Conservation (phyloP, 345 rosid species). For the Pistacia integerrima region DNA sequence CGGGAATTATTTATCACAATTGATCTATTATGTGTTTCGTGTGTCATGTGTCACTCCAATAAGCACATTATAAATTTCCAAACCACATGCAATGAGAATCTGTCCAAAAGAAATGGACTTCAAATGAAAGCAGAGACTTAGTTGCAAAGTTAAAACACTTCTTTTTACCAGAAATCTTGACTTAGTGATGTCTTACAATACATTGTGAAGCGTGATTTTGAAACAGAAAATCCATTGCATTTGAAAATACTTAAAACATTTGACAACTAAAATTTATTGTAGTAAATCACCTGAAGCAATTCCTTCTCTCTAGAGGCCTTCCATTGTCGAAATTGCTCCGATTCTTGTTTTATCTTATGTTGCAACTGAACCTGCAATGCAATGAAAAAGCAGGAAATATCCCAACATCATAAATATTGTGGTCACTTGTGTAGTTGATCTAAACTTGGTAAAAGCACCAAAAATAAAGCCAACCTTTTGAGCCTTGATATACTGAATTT, state of each 20-base stretch:
- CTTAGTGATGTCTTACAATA: not conserved
- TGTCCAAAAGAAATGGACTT: not conserved
- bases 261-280: too few species aligned
- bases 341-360: constrained; percentile 77
- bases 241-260: too few species aligned
- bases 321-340: constrained; percentile 88
- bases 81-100: not conserved
- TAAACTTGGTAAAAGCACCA: constrained; percentile 3
- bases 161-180: not conserved
- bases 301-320: constrained; percentile 80
- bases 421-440: not conserved
- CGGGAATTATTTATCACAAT: not conserved
- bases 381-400: constrained; percentile 13
- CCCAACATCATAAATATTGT: constrained; percentile 9
- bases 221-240: not conserved
- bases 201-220: constrained; percentile 2
- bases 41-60: not conserved
- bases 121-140: not conserved
- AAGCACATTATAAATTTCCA: not conserved
- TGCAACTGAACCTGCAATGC: constrained; percentile 71
- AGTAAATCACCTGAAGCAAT: constrained; percentile 58
- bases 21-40: not conserved
- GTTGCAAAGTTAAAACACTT: constrained; percentile 4
- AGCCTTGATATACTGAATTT: constrained; percentile 73
- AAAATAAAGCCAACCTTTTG: constrained; percentile 56